Evolutionary conservation across 768 basidiomycete species (phyloP).

Genomic region (Roridomyces roridus): DNA sequence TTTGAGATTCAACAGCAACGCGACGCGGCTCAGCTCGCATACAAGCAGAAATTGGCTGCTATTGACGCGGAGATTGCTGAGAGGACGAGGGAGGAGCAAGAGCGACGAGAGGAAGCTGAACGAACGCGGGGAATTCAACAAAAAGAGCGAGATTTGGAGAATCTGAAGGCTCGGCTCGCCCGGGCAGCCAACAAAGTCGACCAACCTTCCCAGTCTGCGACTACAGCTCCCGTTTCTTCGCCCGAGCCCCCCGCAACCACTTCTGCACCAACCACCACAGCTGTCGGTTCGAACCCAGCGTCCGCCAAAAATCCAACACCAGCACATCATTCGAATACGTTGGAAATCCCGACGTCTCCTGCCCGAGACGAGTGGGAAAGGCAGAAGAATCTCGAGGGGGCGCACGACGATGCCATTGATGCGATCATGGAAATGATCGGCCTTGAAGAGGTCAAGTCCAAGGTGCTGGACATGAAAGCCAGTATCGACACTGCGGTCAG

Average conservation of each 20-base stretch:
- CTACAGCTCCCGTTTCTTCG: background rate
- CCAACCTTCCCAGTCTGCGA: background rate
- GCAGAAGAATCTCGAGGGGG: constrained; percentile 62
- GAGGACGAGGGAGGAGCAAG: constrained; percentile 35
- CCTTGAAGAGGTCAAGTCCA: constrained; percentile 66
- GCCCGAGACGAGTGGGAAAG: constrained; percentile 60
- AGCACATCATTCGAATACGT: background rate
- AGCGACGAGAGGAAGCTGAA: constrained; percentile 43
- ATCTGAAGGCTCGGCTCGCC: constrained; percentile 21
- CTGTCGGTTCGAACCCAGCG: background rate
- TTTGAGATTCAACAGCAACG: constrained; percentile 45
- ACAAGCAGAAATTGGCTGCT: constrained; percentile 41
- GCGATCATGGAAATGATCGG: constrained; percentile 74
- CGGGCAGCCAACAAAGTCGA: background rate
- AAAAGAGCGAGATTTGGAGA: constrained; percentile 53
- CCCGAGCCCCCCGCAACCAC: background rate
- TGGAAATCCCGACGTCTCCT: constrained; percentile 31
- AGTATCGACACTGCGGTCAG: constrained; percentile 62
- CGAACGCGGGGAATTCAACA: constrained; percentile 42
- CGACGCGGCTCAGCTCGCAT: constrained; percentile 39
- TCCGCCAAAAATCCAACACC: constrained; percentile 1
- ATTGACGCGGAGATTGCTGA: constrained; percentile 43
- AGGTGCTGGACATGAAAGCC: constrained; percentile 63
- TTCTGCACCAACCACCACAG: background rate
- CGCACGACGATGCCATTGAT: constrained; percentile 59